Base-by-base conservation (phyloP, 2,329 filamentous ascomycete genomes). In the Botrytis squamosa region DNA sequence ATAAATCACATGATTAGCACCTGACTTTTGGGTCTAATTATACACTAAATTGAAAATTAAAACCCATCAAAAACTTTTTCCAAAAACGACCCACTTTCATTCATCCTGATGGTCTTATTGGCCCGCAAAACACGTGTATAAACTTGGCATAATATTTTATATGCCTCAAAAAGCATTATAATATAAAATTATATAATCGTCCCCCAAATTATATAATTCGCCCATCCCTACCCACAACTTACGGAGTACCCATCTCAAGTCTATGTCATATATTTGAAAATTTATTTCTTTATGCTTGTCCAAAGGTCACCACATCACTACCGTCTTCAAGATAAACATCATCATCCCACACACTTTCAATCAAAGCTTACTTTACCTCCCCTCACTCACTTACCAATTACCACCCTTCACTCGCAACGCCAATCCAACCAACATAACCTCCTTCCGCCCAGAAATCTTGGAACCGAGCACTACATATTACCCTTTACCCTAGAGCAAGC, bases 181-280 rank as follows among this genome's bases (percentile, higher is more conserved):
- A n/a, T n/a, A n/a, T n/a, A n/a, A n/a, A n/a, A n/a, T n/a, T n/a
- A n/a, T n/a, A n/a, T n/a, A n/a, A n/a, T n/a, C n/a, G n/a, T n/a
- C n/a, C n/a, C n/a, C n/a, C n/a, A n/a, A n/a, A n/a, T n/a, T n/a
- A n/a, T n/a, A n/a, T n/a, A n/a, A n/a, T n/a, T n/a, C n/a, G n/a
- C n/a, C n/a, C n/a, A n/a, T n/a, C 59, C 59, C 59, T 62, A 62
- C 59, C 59, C 59, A 62, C 59, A 62, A 16, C 36, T n/a, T 62
- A 62, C 22, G 29, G 29, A 29, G 29, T 2, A 33, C 36, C 59
- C 52, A 33, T 57, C 52, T 57, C 52, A 6, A 57, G 52, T 40
- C 59, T 36, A n/a, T 63, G 60, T 40, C 38, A 40, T n/a, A 40
- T 40, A 63, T n/a, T 16, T 63, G 60, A 40, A 40, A 36, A 18